These are phyloP conservation scores for Teratosphaeria viscida DNA, from an alignment of 2,329 filamentous ascomycete genomes.

Conservation along the genomic window DNA sequence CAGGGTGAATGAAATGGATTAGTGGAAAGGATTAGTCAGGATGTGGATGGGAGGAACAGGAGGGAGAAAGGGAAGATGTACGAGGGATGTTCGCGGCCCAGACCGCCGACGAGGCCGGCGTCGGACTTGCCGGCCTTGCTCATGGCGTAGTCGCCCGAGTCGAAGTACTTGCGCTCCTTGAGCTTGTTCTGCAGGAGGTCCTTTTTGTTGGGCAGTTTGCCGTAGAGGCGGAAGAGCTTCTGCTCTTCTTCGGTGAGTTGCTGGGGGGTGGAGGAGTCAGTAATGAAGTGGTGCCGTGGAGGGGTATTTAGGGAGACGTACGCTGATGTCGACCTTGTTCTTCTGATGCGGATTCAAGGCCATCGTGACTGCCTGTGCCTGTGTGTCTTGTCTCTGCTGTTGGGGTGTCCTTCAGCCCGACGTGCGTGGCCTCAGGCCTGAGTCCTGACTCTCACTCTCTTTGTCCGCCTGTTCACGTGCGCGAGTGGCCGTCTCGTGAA, in stretches of 20 bases:
- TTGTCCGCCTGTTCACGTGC: not conserved
- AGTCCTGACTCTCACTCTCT: not conserved
- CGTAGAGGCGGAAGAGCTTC: constrained; percentile 91
- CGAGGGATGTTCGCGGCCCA: constrained; percentile 85
- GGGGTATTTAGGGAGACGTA: constrained; percentile 41
- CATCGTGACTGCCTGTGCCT: not conserved
- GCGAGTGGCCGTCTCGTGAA: too few species aligned
- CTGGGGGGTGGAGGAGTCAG: constrained; percentile 37
- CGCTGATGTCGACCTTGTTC: constrained; percentile 95
- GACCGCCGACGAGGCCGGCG: constrained; percentile 72
- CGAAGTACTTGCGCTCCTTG: constrained; percentile 98
- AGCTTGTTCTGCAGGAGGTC: constrained; percentile 96
- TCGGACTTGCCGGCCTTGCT: constrained; percentile 94
- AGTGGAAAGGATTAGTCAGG: not conserved
- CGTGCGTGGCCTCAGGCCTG: not conserved
- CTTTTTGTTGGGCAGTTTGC: constrained; percentile 92
- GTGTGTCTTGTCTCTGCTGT: not conserved
- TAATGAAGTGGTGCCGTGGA: not conserved
- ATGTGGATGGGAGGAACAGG: not conserved
- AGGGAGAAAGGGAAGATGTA: constrained; percentile 51
- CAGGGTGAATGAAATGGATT: too few species aligned
- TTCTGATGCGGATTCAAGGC: constrained; percentile 75
- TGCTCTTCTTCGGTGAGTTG: constrained; percentile 90
- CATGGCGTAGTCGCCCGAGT: constrained; percentile 88
- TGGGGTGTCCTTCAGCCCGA: not conserved